phyloP scores from a whole-genome alignment of 73 alveolate species.

The Halteria grandinella region DNA sequence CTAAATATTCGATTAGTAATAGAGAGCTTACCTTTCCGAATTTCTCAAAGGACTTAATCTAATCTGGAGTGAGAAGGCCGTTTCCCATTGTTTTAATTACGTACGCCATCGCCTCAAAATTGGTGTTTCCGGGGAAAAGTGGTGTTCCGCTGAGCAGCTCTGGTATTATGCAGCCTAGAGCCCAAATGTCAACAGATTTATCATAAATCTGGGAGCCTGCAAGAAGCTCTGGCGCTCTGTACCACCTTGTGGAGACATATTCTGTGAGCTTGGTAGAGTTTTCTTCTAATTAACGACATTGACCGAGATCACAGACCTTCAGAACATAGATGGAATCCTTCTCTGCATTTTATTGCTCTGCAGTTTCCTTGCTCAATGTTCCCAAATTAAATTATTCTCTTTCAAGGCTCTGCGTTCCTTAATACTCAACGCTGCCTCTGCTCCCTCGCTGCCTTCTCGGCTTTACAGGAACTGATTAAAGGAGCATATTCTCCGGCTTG shows the following conservation, averaged over 20 bases:
- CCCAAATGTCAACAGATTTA: constrained; percentile 67
- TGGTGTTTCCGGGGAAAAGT: constrained; percentile 72
- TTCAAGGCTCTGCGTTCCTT: constrained; percentile 16
- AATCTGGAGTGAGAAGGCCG: constrained; percentile 1
- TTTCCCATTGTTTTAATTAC: constrained; percentile 41
- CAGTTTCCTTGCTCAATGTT: too few relatives aligned
- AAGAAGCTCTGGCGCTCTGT: constrained; percentile 71
- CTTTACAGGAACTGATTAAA: neutral
- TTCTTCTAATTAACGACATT: constrained; percentile 47
- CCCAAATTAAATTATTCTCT: too few relatives aligned
- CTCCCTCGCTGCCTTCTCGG: neutral
- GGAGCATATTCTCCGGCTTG: constrained; percentile 45
- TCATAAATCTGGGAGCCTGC: constrained; percentile 61
- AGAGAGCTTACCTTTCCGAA: neutral
- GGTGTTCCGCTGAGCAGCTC: constrained; percentile 68
- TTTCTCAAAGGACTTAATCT: neutral
- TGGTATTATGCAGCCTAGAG: constrained; percentile 72
- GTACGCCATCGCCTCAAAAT: constrained; percentile 33
- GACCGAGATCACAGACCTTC: constrained; percentile 66
- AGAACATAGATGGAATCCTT: constrained; percentile 27
- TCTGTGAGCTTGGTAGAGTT: constrained; percentile 37
- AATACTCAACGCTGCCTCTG: constrained; percentile 17
- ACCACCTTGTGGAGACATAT: constrained; percentile 77
- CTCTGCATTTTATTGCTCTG: neutral
- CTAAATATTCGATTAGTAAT: neutral